Conservation (phyloP, 768 basidiomycete genomes). For the Kwoniella bestiolae region DNA sequence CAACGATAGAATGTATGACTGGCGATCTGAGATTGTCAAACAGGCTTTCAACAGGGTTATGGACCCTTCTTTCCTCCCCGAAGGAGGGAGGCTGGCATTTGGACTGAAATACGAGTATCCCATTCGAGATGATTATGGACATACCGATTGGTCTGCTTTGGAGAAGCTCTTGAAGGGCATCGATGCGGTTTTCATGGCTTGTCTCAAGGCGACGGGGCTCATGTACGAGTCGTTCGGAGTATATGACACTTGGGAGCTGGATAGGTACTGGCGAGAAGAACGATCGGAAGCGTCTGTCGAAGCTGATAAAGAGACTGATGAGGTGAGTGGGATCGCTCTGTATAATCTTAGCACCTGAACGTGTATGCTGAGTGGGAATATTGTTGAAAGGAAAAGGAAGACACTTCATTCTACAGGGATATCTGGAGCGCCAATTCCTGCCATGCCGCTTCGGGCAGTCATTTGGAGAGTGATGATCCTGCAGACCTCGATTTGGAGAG, state of each 20-base stretch:
- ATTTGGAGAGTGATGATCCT: not conserved
- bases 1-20: not conserved
- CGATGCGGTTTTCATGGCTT: not conserved
- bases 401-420: not conserved
- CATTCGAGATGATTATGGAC: not conserved
- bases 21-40: not conserved
- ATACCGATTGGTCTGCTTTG: not conserved
- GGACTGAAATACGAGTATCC: constrained; percentile 3
- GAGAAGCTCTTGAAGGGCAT: constrained; percentile 1
- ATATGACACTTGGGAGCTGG: not conserved
- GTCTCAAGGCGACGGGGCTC: not conserved
- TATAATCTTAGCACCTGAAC: too few species aligned
- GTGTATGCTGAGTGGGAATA: too few species aligned
- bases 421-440: not conserved
- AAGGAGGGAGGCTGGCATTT: constrained; percentile 3
- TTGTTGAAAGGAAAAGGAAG: not conserved
- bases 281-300: not conserved
- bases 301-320: not conserved
- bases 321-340: too few species aligned
- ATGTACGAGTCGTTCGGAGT: not conserved
- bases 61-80: not conserved
- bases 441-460: not conserved
- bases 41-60: not conserved
- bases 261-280: not conserved
- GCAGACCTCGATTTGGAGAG: not conserved